phyloP scores from a whole-genome alignment of 306 rosid genomes.

The Cucurbita ficifolia region DNA sequence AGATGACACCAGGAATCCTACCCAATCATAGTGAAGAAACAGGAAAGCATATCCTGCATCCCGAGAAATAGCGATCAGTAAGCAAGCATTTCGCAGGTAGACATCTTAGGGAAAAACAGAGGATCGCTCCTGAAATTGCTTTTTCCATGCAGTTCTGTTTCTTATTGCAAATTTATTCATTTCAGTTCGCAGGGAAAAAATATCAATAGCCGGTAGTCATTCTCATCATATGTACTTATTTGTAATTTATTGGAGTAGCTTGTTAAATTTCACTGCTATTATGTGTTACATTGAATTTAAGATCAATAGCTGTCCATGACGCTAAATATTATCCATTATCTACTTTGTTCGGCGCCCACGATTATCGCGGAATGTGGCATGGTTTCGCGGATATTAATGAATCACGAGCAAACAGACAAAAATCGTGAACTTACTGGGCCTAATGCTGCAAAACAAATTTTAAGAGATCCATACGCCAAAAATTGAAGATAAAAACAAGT shows the following conservation, averaged over 20 bases:
- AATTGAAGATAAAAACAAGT: background rate
- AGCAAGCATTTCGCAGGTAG: constrained; percentile 7
- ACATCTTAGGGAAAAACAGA: background rate
- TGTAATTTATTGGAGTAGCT: background rate
- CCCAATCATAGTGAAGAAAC: constrained; percentile 97
- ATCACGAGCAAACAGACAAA: background rate
- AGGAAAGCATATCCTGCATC: constrained; percentile 93
- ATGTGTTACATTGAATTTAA: background rate
- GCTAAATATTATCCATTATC: background rate
- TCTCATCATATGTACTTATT: background rate
- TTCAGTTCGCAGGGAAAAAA: background rate
- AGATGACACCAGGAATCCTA: constrained; percentile 19
- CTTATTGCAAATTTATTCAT: background rate
- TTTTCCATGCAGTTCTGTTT: background rate
- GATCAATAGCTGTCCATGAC: background rate
- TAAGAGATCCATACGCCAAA: background rate
- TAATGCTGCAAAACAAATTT: background rate
- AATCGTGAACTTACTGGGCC: background rate
- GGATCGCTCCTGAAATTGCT: background rate
- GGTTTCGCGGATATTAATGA: background rate
- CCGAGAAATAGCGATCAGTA: constrained; percentile 13
- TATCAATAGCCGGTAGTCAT: background rate
- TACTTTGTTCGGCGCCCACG: background rate
- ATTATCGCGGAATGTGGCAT: background rate
- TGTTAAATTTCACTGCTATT: background rate